A percentile compares a stretch with the other conserved stretches of the same genome.
Conservation (phyloP, 768 basidiomycete genomes). For the Termitomyces sp. region DNA sequence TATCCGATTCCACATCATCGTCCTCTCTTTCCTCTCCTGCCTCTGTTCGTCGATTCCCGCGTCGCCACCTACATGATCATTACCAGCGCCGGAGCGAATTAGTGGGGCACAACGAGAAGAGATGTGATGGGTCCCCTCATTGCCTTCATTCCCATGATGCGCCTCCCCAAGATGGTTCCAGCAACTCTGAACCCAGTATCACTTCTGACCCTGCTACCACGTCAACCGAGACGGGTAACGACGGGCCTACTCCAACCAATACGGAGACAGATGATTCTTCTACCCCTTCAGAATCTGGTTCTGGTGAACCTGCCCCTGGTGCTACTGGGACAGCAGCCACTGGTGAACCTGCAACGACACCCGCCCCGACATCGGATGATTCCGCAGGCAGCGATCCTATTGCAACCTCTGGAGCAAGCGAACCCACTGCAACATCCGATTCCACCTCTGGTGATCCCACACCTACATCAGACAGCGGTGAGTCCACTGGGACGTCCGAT, state of each 20-base stretch:
- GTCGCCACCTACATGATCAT: conserved; percentile 18
- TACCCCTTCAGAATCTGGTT: background rate
- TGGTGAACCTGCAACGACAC: background rate
- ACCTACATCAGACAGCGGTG: background rate
- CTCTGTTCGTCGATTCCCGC: conserved; percentile 13
- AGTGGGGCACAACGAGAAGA: conserved; percentile 2
- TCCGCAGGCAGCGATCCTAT: background rate
- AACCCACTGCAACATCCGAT: background rate
- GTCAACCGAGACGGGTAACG: background rate
- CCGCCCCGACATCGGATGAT: background rate
- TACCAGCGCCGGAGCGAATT: conserved; percentile 23
- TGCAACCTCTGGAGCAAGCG: background rate
- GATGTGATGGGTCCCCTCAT: background rate
- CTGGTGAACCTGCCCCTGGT: background rate
- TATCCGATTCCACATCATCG: background rate
- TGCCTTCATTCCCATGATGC: background rate
- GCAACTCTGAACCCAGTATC: background rate
- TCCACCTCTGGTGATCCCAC: background rate
- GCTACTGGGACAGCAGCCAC: background rate
- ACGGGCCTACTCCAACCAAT: background rate
- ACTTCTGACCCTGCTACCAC: background rate
- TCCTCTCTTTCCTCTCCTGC: background rate
- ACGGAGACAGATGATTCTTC: background rate
- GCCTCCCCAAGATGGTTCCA: background rate
- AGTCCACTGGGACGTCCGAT: background rate